These are phyloP conservation scores for Aschersonia sp. DNA, from an alignment of 2,329 filamentous ascomycete genomes.

Conservation along the genomic window DNA sequence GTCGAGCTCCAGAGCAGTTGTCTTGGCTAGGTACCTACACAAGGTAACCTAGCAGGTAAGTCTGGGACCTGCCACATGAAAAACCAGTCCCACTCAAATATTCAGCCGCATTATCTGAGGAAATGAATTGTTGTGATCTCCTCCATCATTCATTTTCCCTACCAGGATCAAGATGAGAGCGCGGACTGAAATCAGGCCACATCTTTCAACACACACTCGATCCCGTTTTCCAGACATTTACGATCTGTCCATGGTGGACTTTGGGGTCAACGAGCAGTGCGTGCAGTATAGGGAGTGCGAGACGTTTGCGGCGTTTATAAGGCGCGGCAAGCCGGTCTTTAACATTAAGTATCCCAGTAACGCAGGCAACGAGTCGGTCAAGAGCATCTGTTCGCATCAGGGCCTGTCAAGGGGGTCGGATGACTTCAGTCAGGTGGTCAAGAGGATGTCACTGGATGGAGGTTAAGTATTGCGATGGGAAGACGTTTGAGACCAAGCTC, in stretches of 20 bases:
- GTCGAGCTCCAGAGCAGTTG: no score
- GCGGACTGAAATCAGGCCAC: no score
- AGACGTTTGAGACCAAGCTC: constrained; percentile 7
- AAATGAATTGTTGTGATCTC: no score
- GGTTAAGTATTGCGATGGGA: constrained; percentile 39
- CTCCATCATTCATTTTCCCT: no score
- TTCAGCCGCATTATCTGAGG: no score
- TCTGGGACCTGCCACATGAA: no score
- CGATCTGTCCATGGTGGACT: constrained; percentile 38
- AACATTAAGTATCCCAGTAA: constrained; percentile 55
- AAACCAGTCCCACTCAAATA: no score
- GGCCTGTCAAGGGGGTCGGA: constrained; percentile 24
- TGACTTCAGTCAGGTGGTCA: constrained; percentile 49
- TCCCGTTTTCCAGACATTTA: constrained; percentile 1
- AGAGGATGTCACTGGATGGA: constrained; percentile 50
- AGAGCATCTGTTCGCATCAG: constrained; percentile 22
- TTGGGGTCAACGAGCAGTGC: constrained; percentile 59
- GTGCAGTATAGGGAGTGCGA: constrained; percentile 44
- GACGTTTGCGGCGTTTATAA: constrained; percentile 41
- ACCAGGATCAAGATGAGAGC: no score
- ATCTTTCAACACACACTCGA: no score
- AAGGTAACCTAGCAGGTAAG: no score
- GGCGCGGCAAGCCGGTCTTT: constrained; percentile 52
- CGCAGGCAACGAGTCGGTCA: background rate
- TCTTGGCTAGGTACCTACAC: no score